Base-by-base conservation (phyloP, 768 basidiomycete genomes). In the Lactifluus volemus region DNA sequence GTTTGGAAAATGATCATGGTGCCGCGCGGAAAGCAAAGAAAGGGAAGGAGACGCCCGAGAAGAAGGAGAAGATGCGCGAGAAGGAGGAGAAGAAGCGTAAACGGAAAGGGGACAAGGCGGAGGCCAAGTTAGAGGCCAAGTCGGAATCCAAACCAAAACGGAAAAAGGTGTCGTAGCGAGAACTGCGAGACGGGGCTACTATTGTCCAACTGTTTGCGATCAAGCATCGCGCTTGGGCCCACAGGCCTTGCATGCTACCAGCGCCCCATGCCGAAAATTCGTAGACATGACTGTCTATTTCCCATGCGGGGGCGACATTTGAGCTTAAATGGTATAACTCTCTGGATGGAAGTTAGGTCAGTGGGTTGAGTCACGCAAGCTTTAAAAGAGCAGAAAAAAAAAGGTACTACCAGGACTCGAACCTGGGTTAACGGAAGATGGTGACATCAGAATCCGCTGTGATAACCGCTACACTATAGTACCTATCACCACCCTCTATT, bases 391-490 rank as follows among this genome's bases (percentile, higher is more conserved):
- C 4, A 8, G 10, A 44, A 54, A 50, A 52, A 49, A 12, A 30
- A 36, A 65, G 64, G 64, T 52, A 56, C 61, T 59, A 50, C 57
- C 64, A 63, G 64, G 64, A 59, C 41, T 63, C 61, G 64, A 65
- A 65, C 64, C 64, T 65, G 64, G 57, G 61, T 63, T 63, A 59
- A 19, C 42, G 58, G 61, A 63, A 65, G 30, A n/a, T 4, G 3
- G 17, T 12, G 1, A 11, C 4, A 29, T 74, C 73, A 74, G 74
- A 74, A 75, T 74, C 74, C 70, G 66, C 70, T 69, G 73, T 59
- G 58, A 74, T 74, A 71, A 74, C 73, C 73, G 65, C 74, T 74
- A 74, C 74, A 74, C 74, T 75, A 74, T 58, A 52, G 58, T 11
- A 59, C 58, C 45, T 41, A 45, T 45, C 32, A 45, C 11, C 21